Conservation (phyloP, 768 basidiomycete genomes). For the Rhizopogon rudus region DNA sequence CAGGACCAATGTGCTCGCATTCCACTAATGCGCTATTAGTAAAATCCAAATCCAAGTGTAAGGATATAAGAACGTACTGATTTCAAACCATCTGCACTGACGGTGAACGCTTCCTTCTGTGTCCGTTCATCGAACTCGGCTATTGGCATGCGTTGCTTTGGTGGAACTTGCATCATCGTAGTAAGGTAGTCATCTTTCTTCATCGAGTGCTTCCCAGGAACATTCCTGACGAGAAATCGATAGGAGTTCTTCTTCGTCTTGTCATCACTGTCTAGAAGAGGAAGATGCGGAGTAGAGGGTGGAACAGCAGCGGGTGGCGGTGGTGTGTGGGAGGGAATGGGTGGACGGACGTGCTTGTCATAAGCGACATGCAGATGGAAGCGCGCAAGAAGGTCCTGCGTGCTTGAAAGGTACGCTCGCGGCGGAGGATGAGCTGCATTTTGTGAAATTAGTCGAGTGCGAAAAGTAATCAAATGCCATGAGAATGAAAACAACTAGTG, state of each 20-base stretch:
- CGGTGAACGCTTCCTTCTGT: constrained; percentile 67
- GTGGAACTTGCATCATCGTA: constrained; percentile 60
- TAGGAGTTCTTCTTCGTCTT: constrained; percentile 76
- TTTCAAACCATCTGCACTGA: constrained; percentile 69
- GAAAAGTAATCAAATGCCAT: not conserved
- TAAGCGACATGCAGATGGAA: constrained; percentile 72
- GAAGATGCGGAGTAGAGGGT: constrained; percentile 40
- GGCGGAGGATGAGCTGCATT: constrained; percentile 26
- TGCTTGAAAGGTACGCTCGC: constrained; percentile 54
- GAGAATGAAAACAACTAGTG: constrained; percentile 5
- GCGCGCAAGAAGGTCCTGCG: constrained; percentile 72
- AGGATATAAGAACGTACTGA: constrained; percentile 44
- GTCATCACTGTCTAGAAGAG: constrained; percentile 51
- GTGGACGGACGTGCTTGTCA: constrained; percentile 73
- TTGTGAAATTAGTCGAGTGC: constrained; percentile 10
- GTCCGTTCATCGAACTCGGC: constrained; percentile 59
- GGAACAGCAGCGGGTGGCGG: constrained; percentile 25
- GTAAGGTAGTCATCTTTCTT: constrained; percentile 75
- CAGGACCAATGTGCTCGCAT: constrained; percentile 50
- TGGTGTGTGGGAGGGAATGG: constrained; percentile 26
- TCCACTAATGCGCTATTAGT: constrained; percentile 48
- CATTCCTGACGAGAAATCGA: constrained; percentile 69
- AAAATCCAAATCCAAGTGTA: constrained; percentile 4
- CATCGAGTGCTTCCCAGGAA: constrained; percentile 76
- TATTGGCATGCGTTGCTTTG: constrained; percentile 66